A percentile compares a stretch with the other conserved stretches of the same genome.
Conservation (phyloP, 75 land plant genomes). For the Selaginella tamariscina region DNA sequence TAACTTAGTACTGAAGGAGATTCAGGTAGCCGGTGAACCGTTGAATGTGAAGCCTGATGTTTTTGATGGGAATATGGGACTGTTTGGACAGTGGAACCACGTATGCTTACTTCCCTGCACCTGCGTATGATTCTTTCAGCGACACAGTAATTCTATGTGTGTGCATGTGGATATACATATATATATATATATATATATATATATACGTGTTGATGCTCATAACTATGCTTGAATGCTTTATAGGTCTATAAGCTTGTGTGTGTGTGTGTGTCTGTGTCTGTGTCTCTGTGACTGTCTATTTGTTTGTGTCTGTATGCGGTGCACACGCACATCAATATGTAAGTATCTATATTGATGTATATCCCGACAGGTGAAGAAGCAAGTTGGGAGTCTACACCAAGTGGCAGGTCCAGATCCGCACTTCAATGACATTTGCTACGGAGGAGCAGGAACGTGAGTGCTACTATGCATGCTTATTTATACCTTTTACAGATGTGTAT, state of each 20-base stretch:
- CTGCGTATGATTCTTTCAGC: constrained; percentile 61
- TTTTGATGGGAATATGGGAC: constrained; percentile 80
- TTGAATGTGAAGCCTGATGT: constrained; percentile 37
- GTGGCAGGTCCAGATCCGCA: constrained; percentile 79
- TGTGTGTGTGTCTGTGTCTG: neutral
- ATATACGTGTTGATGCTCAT: neutral
- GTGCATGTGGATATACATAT: neutral
- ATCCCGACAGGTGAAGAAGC: constrained; percentile 27
- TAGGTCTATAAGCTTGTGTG: neutral
- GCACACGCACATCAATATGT: neutral
- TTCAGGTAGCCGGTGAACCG: constrained; percentile 63
- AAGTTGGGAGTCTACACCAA: constrained; percentile 35
- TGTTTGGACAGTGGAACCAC: constrained; percentile 99
- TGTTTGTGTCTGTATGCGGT: neutral
- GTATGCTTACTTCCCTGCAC: constrained; percentile 82
- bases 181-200: neutral
- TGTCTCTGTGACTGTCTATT: neutral
- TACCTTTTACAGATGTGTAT: neutral
- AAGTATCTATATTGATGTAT: neutral
- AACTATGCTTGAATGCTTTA: neutral
- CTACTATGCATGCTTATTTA: too few relatives aligned
- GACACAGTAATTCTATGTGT: constrained; percentile 48
- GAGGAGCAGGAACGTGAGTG: constrained; percentile 77
- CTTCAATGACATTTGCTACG: constrained; percentile 73
- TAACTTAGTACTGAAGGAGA: constrained; percentile 73